Base-by-base conservation (phyloP, 345 rosid species). In the Eutrema japonicum region DNA sequence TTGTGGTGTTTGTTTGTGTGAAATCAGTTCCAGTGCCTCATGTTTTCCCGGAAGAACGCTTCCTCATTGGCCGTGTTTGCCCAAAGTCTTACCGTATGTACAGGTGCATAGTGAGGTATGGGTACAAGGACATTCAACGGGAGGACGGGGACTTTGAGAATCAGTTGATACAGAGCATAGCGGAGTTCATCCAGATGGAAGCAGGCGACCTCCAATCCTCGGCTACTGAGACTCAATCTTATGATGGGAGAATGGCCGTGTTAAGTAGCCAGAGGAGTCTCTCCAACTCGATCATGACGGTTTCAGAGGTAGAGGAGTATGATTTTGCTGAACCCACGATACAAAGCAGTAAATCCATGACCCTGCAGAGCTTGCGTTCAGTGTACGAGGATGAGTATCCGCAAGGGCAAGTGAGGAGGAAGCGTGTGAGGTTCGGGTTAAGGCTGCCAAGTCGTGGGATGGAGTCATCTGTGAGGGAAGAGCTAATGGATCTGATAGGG, bases 171-270 rank as follows among this genome's bases (percentile, higher is more conserved):
- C 89, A 86, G 65, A 89, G 93, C 91, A 94, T 91, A 79, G 96
- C 95, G 0, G 98, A 94, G 87, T 94, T 94, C 82, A 89, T 94
- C 65, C 95, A 87, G 82, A 91, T 88, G 97, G 98, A 91, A 78
- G 91, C 97, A 40, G 90, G 80, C 16, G 92, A 90, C 13, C 79
- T 89, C 16, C 92, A 86, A 52, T 71, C 81, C 59, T 66, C 79
- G 5, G 77, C 81, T 45, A 79, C 88, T 0, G 98, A 93, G 79
- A 65, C 79, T 68, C 82, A 89, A 42, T 82, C 88, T 13, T 83
- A 84, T 71, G 98, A 93, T 55, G 96, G 98, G 56, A 86, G 98
- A 71, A 89, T 93, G 97, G 98, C 97, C 12, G 96, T 93, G 52
- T 84, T 90, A 81, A 90, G 98, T 76, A 85, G 87, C 54, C 74